Percentiles rank a stretch among this genome's conserved stretches.
phyloP scores from a whole-genome alignment of 805 yeast species.

The Metschnikowia gruessii region DNA sequence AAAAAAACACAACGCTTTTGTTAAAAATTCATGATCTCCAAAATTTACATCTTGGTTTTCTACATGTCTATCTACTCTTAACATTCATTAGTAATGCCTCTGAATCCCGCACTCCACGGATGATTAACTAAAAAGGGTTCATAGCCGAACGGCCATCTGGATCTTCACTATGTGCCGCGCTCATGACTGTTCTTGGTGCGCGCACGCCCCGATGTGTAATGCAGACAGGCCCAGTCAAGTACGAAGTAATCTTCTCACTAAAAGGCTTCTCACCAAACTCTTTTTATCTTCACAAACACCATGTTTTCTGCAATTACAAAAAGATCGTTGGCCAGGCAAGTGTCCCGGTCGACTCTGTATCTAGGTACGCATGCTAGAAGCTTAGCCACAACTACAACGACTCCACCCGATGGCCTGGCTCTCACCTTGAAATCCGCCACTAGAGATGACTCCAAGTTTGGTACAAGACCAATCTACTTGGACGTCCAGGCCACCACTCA shows the following conservation, averaged over 20 bases:
- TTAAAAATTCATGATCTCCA: no score
- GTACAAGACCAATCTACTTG: slow-evolving; percentile 87
- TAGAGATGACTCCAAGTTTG: slow-evolving; percentile 48
- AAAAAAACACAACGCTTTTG: no score
- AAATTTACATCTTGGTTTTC: no score
- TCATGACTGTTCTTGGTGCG: neutral
- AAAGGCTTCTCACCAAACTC: neutral
- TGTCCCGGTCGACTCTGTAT: slow-evolving; percentile 1
- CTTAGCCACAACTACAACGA: slow-evolving; percentile 8
- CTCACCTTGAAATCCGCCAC: slow-evolving; percentile 43
- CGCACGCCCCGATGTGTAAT: slow-evolving; percentile 9
- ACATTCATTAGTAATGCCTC: no score
- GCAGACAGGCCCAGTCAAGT: slow-evolving; percentile 1
- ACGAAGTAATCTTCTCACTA: neutral
- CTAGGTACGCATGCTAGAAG: slow-evolving; percentile 2
- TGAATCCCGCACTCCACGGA: no score
- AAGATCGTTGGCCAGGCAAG: slow-evolving; percentile 1
- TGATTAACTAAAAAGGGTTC: no score
- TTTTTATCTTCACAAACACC: neutral
- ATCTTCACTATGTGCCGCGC: neutral
- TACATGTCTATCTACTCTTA: no score
- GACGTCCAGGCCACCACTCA: slow-evolving; percentile 99
- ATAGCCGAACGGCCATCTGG: no score
- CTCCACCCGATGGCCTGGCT: slow-evolving; percentile 50
- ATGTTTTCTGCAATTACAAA: slow-evolving; percentile 6